Base-by-base conservation (phyloP, 2,329 filamentous ascomycete species). In the Ophiostoma sp. region DNA sequence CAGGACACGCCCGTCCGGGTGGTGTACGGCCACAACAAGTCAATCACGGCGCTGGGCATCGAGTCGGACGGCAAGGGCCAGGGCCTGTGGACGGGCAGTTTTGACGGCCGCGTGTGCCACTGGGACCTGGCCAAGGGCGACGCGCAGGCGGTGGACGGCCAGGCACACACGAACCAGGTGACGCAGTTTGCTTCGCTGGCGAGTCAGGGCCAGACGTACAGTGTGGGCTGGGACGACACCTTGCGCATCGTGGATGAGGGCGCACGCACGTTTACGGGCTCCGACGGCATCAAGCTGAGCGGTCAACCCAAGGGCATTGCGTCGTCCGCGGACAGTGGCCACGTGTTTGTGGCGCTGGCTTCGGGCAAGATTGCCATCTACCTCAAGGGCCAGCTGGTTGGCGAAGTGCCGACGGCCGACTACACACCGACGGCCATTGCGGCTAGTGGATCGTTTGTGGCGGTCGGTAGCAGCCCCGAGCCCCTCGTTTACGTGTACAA, bases 161-260 rank as follows among this genome's bases (percentile, higher is more conserved):
- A 93, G 76, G 85, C 89, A 3, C 96, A 98, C 82, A 92, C 92
- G 8, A 97, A 95, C 81, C 95, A 97, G 81, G 90, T 98, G 70
- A 89, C 91, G 3, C 92, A 93, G 69, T 91, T 99, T 76, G 85
- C 92, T 1, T 84, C 89, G 0, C 85, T 91, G 2, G 84, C 89
- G 0, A 84, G 85, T 8, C 80, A 85, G 1, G 88, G 90, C 45
- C 87, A 90, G 76, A 89, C 94, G n/a, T 95, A 93, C 83, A 95
- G 91, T 78, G 92, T 95, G 71, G 95, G 91, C 76, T 99, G 95
- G 96, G 96, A 99, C 80, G 96, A 99, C 81, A 94, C 91, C 0
- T 85, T 98, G 48, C 91, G 94, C 75, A 91, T 89, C 59, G 87
- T 97, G 48, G 94, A 97, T 76, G 87, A 92, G 74, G 87, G 90